Evolutionary conservation across 225 moss, liverwort and hornwort species (phyloP).

Genomic region (Sphagnum contortum): DNA sequence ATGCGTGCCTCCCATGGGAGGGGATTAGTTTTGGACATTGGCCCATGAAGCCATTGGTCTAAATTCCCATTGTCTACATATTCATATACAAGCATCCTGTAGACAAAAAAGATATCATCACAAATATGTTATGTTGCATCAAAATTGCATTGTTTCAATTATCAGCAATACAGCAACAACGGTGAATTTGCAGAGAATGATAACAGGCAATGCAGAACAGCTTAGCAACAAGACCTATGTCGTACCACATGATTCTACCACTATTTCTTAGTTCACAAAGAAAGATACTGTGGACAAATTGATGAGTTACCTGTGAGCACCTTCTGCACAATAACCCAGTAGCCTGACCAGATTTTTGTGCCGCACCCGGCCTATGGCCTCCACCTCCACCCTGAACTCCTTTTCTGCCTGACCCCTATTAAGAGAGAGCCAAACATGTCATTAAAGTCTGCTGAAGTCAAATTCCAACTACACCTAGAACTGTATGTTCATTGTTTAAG

Average conservation of each 20-base stretch:
- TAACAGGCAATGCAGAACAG: no score
- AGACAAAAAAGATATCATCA: neutral
- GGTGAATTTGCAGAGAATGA: neutral
- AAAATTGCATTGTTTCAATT: no score
- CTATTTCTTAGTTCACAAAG: no score
- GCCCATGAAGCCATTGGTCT: constrained; percentile 59
- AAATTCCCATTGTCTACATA: constrained; percentile 54
- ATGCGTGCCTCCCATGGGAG: constrained; percentile 44
- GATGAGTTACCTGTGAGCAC: constrained; percentile 30
- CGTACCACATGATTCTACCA: no score
- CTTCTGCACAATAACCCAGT: constrained; percentile 50
- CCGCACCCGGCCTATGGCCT: constrained; percentile 48
- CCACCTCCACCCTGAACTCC: constrained; percentile 49
- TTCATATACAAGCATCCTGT: constrained; percentile 51
- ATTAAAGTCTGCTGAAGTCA: no score
- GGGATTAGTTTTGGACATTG: constrained; percentile 26
- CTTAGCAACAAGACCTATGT: no score
- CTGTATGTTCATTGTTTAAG: no score
- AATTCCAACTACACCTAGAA: no score
- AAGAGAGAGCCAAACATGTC: no score
- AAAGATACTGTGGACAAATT: no score
- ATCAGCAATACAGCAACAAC: neutral
- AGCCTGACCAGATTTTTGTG: constrained; percentile 49
- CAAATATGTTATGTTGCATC: no score
- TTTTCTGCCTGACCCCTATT: constrained; percentile 10